A percentile compares a stretch with the other conserved stretches of the same genome.
Evolutionary conservation across 1,284 basidiomycete species (phyloP).

Genomic region (Apiotrichum akiyoshidainum): DNA sequence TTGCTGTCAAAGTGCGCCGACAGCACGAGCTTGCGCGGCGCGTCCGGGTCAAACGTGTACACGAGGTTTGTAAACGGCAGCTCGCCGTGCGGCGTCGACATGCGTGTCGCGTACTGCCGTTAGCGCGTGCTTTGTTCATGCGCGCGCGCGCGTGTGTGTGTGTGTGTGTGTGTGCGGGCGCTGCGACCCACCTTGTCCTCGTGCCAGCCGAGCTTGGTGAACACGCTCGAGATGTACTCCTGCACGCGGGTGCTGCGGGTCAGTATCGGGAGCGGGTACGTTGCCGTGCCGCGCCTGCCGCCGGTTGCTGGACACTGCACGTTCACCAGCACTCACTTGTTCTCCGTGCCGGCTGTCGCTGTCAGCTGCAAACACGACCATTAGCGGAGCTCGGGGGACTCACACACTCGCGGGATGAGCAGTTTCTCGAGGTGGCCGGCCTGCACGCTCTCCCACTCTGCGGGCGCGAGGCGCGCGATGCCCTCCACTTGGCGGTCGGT

Average conservation of each 20-base stretch:
- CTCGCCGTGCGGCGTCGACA: constrained; percentile 73
- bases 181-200: constrained; percentile 58
- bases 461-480: constrained; percentile 31
- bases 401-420: constrained; percentile 75
- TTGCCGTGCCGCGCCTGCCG: background rate
- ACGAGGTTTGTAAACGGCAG: constrained; percentile 86
- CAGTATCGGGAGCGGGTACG: background rate
- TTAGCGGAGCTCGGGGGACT: constrained; percentile 50
- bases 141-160: too few species aligned
- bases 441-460: constrained; percentile 37
- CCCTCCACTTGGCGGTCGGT: constrained; percentile 21
- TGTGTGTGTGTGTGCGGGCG: background rate
- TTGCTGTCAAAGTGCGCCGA: constrained; percentile 97
- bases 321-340: constrained; percentile 33
- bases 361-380: too few species aligned
- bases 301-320: too few species aligned
- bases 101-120: background rate
- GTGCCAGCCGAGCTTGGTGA: constrained; percentile 75
- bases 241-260: constrained; percentile 68
- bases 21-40: constrained; percentile 75
- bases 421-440: constrained; percentile 68
- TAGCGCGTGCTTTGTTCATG: too few species aligned
- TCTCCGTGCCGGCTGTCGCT: constrained; percentile 43
- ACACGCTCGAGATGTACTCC: constrained; percentile 66
- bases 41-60: constrained; percentile 86